Base-by-base conservation (phyloP, 1,284 basidiomycete genomes). In the Ustanciosporium gigantosporum region DNA sequence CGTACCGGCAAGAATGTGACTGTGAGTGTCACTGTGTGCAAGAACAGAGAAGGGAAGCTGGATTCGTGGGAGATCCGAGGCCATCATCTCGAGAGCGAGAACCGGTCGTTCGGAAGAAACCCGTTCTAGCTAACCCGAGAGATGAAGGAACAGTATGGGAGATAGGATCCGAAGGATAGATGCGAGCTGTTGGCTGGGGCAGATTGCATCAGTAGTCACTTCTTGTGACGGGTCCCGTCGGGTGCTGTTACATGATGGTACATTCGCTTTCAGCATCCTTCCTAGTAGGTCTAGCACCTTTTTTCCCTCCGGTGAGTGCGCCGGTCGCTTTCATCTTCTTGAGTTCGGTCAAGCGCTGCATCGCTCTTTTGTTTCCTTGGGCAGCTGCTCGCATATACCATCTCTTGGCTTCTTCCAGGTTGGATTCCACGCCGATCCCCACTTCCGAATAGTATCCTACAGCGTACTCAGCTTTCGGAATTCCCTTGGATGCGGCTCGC, bases 351-450 rank as follows among this genome's bases (percentile, higher is more conserved):
- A 98, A 80, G 29, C 93, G 85, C 73, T 87, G 90, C 91, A 95
- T 95, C 36, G 91, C 91, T 29, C 91, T 85, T 78, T 91, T 91
- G 80, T 95, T 93, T 19, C 90, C 90, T 83, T 94, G 91, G 11
- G 90, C 91, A 4, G 77, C 74, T 1, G 76, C 76, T 34, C 95
- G 86, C 90, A 95, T 94, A 79, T 99, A 99, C 93, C 94, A 98
- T 69, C 90, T 84, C 80, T 95, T 97, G 16, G 95, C 92, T 77
- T 94, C 88, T 60, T 97, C 95, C 35, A 92, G 79, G 73, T 99
- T 93, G 71, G 90, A 88, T 80, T 92, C 92, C 73, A 96, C 89
- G 20, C 95, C 95, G 70, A 99, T 99, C 4, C 94, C 95, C 20
- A 95, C 89, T 79, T 99, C 95, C 0, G 90, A 88, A 79, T 98